Base-by-base conservation (phyloP, 371 early-diverging fungal genomes). In the Fennellomyces sp. region DNA sequence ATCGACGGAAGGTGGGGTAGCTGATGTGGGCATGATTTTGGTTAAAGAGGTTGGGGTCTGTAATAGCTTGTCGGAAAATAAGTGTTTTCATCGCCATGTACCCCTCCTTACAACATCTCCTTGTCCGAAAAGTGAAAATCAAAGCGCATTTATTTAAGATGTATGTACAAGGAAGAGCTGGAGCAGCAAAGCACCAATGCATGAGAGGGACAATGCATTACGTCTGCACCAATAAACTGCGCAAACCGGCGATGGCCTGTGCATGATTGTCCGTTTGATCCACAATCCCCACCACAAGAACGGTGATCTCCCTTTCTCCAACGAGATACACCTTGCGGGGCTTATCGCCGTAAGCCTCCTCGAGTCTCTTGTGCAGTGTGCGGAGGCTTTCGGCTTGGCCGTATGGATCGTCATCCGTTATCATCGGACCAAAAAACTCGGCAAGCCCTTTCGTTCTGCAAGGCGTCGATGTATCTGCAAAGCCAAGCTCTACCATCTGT, bases 201-300 rank as follows among this genome's bases (percentile, higher is more conserved):
- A 21, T 21, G 8, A 4, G 4, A 7, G 8, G 35, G 13, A 33
- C 35, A 6, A 33, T 33, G 35, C 35, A 33, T 58, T 42, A 61
- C 2, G 61, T 61, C 12, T 55, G 42, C 6, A 61, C 61, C 6
- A 61, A 48, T 27, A 61, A 55, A 23, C 61, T 61, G n/a, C 61
- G 54, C 8, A 61, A 47, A 5, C 61, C 61, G 48, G 55, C 54
- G 8, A 61, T 36, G 15, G 49, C 61, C 2, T 42, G 36, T 15
- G 15, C 25, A 21, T 25, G 38, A 33, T 39, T 30, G 52, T 56
- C 7, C 68, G 68, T 11, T 48, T 57, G 3, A 70, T 73, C 12
- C 67, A 80, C 58, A 65, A 77, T 69, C 48, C 59, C 41, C 55
- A 76, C 26, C 64, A 80, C 35, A n/a, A 68, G 8, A 68, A 76